Evolutionary conservation across 148 eudicot species (phyloP).

Genomic region (Linanthus parryae): DNA sequence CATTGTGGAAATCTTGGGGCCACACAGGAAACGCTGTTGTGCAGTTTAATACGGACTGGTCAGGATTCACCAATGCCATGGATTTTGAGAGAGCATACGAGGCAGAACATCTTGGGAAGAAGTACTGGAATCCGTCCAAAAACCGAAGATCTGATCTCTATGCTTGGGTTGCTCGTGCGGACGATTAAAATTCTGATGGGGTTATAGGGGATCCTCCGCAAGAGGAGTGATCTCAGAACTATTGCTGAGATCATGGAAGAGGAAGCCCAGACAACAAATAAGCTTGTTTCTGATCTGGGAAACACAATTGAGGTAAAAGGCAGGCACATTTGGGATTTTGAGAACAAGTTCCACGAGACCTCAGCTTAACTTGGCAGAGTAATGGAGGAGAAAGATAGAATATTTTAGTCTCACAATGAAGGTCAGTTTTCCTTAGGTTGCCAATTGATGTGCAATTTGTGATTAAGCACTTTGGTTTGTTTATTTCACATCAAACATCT

Average conservation of each 20-base stretch:
- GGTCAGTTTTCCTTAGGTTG: too few relatives aligned
- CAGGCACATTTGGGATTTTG: slow-evolving; percentile 50
- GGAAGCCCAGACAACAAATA: slow-evolving; percentile 49
- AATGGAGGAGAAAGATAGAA: slow-evolving; percentile 72
- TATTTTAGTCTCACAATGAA: slow-evolving; percentile 74
- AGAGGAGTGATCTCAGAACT: slow-evolving; percentile 74
- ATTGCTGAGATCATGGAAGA: slow-evolving; percentile 72
- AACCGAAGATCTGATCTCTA: slow-evolving; percentile 52
- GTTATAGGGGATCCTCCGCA: slow-evolving; percentile 83
- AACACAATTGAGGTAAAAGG: slow-evolving; percentile 61
- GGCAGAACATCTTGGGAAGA: slow-evolving; percentile 74
- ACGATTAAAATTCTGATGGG: slow-evolving; percentile 64
- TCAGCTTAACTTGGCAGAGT: slow-evolving; percentile 35
- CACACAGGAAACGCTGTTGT: slow-evolving; percentile 87
- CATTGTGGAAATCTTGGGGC: slow-evolving; percentile 79
- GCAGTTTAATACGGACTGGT: slow-evolving; percentile 84
- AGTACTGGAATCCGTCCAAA: slow-evolving; percentile 52
- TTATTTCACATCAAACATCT: too few relatives aligned
- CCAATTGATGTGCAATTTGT: too few relatives aligned
- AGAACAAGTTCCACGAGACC: slow-evolving; percentile 48
- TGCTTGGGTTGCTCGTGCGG: slow-evolving; percentile 98
- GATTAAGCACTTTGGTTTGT: too few relatives aligned
- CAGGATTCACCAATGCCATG: slow-evolving; percentile 75
- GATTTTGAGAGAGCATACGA: slow-evolving; percentile 86
- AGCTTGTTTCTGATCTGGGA: slow-evolving; percentile 64